Evolutionary conservation across 371 early-diverging fungal species (phyloP), one percentile per base, ranked within the genome.

Genomic region (Haplosporangium sp.): DNA sequence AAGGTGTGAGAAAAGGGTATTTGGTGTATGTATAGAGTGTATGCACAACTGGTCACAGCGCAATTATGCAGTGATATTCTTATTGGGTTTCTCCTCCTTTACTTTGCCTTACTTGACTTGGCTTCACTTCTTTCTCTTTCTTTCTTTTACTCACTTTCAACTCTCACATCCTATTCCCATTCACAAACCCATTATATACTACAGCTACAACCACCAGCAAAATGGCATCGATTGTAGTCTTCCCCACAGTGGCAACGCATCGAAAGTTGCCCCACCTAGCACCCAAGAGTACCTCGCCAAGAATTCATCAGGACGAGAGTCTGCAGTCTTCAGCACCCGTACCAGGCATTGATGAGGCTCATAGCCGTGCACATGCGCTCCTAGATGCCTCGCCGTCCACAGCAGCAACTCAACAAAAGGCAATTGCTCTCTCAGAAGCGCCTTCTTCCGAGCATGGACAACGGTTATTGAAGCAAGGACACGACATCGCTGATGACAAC

Each of bases 211-310:
- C 12, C 23, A 48, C 38, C 20, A 51, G 38, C 41, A 36, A 18
- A 18, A 69, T 69, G 69, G 69, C 69, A 7, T 62, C 69, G 1
- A 53, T 69, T 12, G 58, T 69, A 12, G 21, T 63, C 20, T 69
- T 69, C 29, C 69, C 69, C 10, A 69, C 55, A n/a, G 63, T 62
- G 6, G 69, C 69, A 4, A 63, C 69, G 29, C 69, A 69, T 51
- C 56, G 58, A 14, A 55, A 38, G 62, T 43, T 69, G 43, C 69
- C 69, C 14, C 69, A 69, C 47, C 13, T 69, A 46, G 36, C 55
- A 11, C 37, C 52, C 36, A 43, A 57, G 29, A 20, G 40, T 6
- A 48, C 57, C 40, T 23, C 40, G 29, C 59, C 14, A 43, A 51
- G 11, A 14, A 38, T 38, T 14, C 55, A 21, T 18, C 20, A 8